Base-by-base conservation (phyloP, 1,139 yeast genomes). In the Scheffersomyces lignicola region DNA sequence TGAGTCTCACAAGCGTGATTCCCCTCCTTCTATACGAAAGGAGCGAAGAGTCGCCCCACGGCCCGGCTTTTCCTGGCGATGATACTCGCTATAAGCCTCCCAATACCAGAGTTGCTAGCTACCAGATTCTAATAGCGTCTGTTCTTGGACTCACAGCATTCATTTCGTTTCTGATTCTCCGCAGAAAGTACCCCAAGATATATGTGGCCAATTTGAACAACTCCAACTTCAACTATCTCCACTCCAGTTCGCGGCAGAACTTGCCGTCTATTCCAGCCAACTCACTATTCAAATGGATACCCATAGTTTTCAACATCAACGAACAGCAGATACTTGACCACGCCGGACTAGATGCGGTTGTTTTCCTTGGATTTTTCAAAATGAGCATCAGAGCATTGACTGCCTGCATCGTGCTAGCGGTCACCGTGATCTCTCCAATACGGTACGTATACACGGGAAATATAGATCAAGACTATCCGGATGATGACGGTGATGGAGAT, bases 301-400 rank as follows among this genome's bases (percentile, higher is more conserved):
- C 80, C 1, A 76, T 79, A 0, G 62, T 90, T 12, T 78, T 76
- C 54, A 60, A 60, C 12, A 78, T 89, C 12, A 70, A 73, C 17
- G 97, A 92, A 49, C 74, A 77, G 23, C 88, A 89, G 45, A 78
- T 92, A 2, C 67, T 92, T 36, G 90, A 87, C 42, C 83, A 83
- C 52, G 96, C 97, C 1, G 98, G 98, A 0, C 64, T 92, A 29
- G 98, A 92, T 61, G 97, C 97, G 0, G 89, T 77, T 60, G 97
- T 90, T 36, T 87, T 83, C 50, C 62, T 87, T 18, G 83, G 85
- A 11, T 87, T 87, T 57, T 88, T 87, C 69, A 76, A 78, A 44
- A 82, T 85, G 81, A 77, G 89, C 25, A 82, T 86, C 39, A 76
- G 76, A 50, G 70, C 82, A 24, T 62, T 87, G 18, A 57, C 73